These are phyloP conservation scores for Thelonectria discophora DNA, from an alignment of 2,329 filamentous ascomycete genomes.

Conservation along the genomic window DNA sequence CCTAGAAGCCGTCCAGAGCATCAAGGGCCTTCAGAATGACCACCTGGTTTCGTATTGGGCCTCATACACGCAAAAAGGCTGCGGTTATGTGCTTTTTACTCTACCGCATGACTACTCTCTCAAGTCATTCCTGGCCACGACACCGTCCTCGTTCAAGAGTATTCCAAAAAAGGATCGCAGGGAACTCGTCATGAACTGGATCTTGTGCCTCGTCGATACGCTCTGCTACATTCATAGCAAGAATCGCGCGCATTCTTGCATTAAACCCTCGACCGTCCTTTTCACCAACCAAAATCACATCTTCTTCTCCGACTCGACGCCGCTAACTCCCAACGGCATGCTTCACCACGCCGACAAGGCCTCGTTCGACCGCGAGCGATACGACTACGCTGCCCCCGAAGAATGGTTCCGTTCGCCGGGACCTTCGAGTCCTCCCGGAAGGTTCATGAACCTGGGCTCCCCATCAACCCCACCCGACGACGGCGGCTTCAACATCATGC, in stretches of 20 bases:
- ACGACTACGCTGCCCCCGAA: constrained; percentile 79
- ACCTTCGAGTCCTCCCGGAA: constrained; percentile 48
- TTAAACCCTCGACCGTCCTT: constrained; percentile 75
- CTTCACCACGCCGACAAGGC: constrained; percentile 55
- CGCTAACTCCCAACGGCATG: constrained; percentile 55
- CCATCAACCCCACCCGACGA: constrained; percentile 48
- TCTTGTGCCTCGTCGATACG: constrained; percentile 76
- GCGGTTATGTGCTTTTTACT: constrained; percentile 72
- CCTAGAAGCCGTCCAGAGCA: constrained; percentile 66
- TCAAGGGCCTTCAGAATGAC: constrained; percentile 68
- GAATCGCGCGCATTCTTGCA: constrained; percentile 71
- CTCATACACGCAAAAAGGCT: constrained; percentile 72
- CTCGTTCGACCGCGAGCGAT: constrained; percentile 72
- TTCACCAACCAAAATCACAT: constrained; percentile 72
- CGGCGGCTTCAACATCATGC: constrained; percentile 49
- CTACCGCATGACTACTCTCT: constrained; percentile 73
- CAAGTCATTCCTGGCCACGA: constrained; percentile 71
- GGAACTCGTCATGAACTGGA: constrained; percentile 73
- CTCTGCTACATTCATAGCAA: constrained; percentile 72
- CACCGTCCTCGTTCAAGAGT: constrained; percentile 69
- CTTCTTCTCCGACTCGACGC: constrained; percentile 71
- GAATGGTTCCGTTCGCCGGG: constrained; percentile 59
- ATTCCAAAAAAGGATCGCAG: constrained; percentile 68
- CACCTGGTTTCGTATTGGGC: constrained; percentile 77
- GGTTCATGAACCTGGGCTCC: constrained; percentile 42